Conservation (phyloP, 1,139 yeast species). For the Diutina sp. region DNA sequence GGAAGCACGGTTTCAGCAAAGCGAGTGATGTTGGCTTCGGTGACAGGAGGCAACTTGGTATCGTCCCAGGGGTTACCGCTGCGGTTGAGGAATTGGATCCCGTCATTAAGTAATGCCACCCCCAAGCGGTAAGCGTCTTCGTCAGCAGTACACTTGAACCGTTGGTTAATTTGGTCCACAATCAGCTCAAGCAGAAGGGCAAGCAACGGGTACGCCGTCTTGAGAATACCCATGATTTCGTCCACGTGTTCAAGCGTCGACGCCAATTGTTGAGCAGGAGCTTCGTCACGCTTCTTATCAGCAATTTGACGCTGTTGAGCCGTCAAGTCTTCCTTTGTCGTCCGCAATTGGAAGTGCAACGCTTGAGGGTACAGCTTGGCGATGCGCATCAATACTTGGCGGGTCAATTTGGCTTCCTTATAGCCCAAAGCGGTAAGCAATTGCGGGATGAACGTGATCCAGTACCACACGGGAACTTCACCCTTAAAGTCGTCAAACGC, state of each 20-base stretch:
- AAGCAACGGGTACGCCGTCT: conserved; percentile 89
- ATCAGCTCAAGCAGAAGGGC: conserved; percentile 89
- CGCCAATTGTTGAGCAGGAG: conserved; percentile 16
- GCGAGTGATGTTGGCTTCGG: conserved; percentile 79
- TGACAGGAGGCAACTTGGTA: conserved; percentile 79
- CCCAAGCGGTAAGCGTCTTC: conserved; percentile 93
- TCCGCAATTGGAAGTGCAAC: conserved; percentile 85
- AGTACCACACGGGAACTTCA: conserved; percentile 97
- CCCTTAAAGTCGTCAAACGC: conserved; percentile 92
- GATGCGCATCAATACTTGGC: conserved; percentile 77
- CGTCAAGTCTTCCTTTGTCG: conserved; percentile 88
- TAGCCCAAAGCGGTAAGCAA: conserved; percentile 80
- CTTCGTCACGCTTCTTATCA: conserved; percentile 4
- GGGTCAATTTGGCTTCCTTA: conserved; percentile 78
- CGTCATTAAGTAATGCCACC: conserved; percentile 86
- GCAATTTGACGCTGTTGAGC: conserved; percentile 70
- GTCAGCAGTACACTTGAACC: conserved; percentile 90
- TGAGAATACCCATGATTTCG: conserved; percentile 86
- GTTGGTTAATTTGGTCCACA: conserved; percentile 88
- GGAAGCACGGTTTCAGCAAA: conserved; percentile 94
- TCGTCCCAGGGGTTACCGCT: conserved; percentile 79
- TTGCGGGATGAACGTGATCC: conserved; percentile 97
- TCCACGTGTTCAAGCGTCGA: conserved; percentile 96
- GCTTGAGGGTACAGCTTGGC: conserved; percentile 98
- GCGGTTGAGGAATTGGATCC: conserved; percentile 77